A percentile compares a stretch with the other conserved stretches of the same genome.
Evolutionary conservation across 805 yeast genomes (phyloP).

Genomic region (Schwanniomyces vanrijiae): DNA sequence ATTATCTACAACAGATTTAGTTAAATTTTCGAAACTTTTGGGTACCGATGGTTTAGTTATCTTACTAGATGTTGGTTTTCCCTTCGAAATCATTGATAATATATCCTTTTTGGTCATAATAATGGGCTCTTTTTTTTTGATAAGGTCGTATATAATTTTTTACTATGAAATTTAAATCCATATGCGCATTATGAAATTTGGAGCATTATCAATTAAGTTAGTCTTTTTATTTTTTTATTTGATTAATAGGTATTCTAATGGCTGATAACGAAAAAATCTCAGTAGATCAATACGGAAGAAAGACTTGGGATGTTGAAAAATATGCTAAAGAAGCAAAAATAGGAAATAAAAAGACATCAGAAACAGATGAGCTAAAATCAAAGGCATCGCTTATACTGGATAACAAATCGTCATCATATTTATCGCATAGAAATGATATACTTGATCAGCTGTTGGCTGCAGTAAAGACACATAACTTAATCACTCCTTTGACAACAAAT

Average conservation of each 20-base stretch:
- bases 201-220: too few relatives aligned
- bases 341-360: constrained; percentile 13
- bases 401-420: constrained; percentile 17
- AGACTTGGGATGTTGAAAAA: constrained; percentile 71
- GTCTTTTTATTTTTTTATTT: background rate
- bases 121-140: background rate
- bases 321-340: constrained; percentile 51
- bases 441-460: constrained; percentile 31
- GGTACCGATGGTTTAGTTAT: background rate
- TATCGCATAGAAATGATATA: constrained; percentile 32
- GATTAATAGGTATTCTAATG: background rate
- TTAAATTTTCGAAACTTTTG: background rate
- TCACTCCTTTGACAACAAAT: constrained; percentile 19
- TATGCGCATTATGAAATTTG: background rate
- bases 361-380: constrained; percentile 5
- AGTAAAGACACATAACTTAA: constrained; percentile 33
- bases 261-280: constrained; percentile 21
- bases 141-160: background rate
- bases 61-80: constrained; percentile 5
- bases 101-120: constrained; percentile 9
- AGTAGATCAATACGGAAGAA: constrained; percentile 56
- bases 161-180: background rate
- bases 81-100: constrained; percentile 9
- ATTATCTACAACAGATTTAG: background rate
- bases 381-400: constrained; percentile 6